These are phyloP conservation scores for Rhynchosporium graminicola DNA, from an alignment of 2,329 filamentous ascomycete genomes.

Conservation along the genomic window DNA sequence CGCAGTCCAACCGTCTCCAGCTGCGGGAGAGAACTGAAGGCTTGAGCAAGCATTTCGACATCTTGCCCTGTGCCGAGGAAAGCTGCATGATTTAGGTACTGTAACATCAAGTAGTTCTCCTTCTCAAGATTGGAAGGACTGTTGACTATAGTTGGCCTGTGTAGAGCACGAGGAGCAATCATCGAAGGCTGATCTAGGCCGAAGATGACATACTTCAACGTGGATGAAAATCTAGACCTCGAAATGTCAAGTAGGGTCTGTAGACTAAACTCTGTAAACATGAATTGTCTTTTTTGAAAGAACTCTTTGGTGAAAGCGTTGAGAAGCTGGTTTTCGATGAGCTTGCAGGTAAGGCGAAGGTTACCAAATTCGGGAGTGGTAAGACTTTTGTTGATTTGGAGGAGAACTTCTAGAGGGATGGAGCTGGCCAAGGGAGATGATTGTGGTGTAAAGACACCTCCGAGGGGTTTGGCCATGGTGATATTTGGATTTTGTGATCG, in stretches of 20 bases:
- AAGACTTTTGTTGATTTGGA: constrained; percentile 55
- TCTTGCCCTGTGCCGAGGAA: constrained; percentile 49
- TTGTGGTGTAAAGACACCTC: background rate
- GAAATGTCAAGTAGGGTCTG: constrained; percentile 46
- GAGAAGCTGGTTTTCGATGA: constrained; percentile 55
- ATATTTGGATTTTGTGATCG: background rate
- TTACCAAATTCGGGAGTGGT: constrained; percentile 56
- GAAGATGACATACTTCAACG: constrained; percentile 53
- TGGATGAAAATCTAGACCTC: constrained; percentile 42
- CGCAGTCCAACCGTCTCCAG: constrained; percentile 59
- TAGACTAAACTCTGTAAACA: constrained; percentile 59
- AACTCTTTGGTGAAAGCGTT: constrained; percentile 60
- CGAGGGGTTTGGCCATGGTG: constrained; percentile 10
- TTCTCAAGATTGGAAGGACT: background rate
- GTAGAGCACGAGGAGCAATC: constrained; percentile 27
- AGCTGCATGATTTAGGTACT: constrained; percentile 19
- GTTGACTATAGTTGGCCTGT: background rate
- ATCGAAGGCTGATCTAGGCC: constrained; percentile 43
- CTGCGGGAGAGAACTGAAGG: constrained; percentile 55
- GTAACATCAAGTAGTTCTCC: constrained; percentile 10
- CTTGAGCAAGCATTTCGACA: constrained; percentile 55
- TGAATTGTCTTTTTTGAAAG: constrained; percentile 67
- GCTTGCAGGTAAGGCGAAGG: constrained; percentile 57
- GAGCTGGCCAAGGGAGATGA: constrained; percentile 17
- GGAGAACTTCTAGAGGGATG: constrained; percentile 46